Base-by-base conservation (phyloP, 495 filamentous ascomycete genomes). In the Friedmanniomyces simplex region DNA sequence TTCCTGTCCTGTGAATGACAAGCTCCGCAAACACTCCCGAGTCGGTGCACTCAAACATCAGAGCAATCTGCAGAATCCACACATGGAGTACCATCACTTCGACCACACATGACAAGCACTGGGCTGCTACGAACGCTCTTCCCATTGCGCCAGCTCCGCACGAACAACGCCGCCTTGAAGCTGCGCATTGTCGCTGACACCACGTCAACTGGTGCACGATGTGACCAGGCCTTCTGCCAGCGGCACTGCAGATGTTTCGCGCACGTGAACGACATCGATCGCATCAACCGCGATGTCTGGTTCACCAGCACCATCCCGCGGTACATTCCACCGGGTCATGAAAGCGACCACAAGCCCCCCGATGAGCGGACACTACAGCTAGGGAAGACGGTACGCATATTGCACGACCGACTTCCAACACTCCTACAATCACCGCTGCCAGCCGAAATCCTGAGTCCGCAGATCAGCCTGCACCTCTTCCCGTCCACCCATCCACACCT, bases 401-500 rank as follows among this genome's bases (percentile, higher is more conserved):
- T 98, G 32, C 93, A 94, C 72, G 81, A 86, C 26, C 86, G 83
- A 56, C 84, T 98, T 30, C 91, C 93, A 18, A 88, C 85, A 14
- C 79, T 98, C 26, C 78, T 98, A 18, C 84, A 87, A 63, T 85
- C 90, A 10, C 83, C 82, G 6, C 79, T 96, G 0, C 93, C 93
- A 1, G 82, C 83, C 47, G 82, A 88, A 45, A 87, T 98, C 63
- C 86, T 98, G 63, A 87, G 86, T 0, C 93, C 91, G 0, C 81
- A 82, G 66, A 93, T 97, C 60, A 85, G 83, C n/a, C 82, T 98
- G 26, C 86, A 95, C 70, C 86, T 97, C 55, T 98, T 98, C 73
- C 93, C 93, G 26, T 90, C 89, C 1, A 96, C 93, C 0, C 94
- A 98, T 66, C 94, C 90, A 1, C 87, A 96, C 67, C 87, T 98